Base-by-base conservation (phyloP, 148 eudicot genomes). In the Rhododendron ferrugineum region DNA sequence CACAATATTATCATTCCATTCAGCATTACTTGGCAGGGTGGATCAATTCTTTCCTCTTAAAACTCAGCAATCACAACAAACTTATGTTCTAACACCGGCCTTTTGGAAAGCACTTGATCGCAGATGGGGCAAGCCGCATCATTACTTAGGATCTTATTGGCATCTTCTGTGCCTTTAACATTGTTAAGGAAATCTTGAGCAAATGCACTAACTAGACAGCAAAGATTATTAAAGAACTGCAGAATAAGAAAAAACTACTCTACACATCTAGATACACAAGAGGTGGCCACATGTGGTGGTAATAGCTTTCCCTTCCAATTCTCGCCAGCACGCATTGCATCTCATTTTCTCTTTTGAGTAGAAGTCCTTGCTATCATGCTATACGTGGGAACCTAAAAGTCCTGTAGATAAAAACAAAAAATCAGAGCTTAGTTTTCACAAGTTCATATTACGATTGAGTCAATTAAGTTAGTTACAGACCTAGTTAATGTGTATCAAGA, bases 281-380 rank as follows among this genome's bases (percentile, higher is more conserved):
- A 96, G 87, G 91, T 96, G 99, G 88, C 96, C 96, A 87, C 99
- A 96, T 42, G 93, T 93, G 76, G 99, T 96, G 13, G 97, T 83
- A 84, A 94, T 86, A 83, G 98, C 99, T 81, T 92, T 92, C 76
- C 97, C 98, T 90, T 95, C 99, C 92, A 96, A 84, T 81, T 95
- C 99, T 82, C 94, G 92, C 98, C 99, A 95, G 91, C 99, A 96
- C 6, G 95, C 97, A 76, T 96, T 96, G 94, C 99, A 96, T 88
- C 98, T 96, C 99, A 96, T 96, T 88, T 90, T 85, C 86, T 83
- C 84, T 85, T 40, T 90, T 90, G 80, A 75, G 82, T 54, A 58
- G 54, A 52, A 20, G 64, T 49, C 26, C 74, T 85, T 87, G 80
- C 44, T 81, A 68, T 11, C 62, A 84, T 74, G 80, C 62, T 78